Percentiles rank a stretch among this genome's conserved stretches.
Evolutionary conservation across 2,329 filamentous ascomycete species (phyloP).

Genomic region (Helminthosporium solani): DNA sequence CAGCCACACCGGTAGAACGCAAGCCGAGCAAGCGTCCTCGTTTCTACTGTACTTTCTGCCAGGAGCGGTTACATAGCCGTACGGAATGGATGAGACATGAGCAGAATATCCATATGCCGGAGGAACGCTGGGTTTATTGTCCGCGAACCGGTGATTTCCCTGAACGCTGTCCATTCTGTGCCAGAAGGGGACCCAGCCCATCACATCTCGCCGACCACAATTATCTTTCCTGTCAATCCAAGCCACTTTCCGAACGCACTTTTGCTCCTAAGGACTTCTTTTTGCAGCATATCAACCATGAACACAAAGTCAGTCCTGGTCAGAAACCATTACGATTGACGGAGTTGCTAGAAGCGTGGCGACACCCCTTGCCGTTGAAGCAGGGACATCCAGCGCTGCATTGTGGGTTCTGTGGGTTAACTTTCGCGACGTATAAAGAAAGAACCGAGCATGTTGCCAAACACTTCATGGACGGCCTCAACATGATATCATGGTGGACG

Average conservation of each 20-base stretch:
- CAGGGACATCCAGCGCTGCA: constrained; percentile 23
- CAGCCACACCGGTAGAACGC: constrained; percentile 4
- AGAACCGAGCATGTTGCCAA: constrained; percentile 27
- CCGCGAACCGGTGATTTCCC: constrained; percentile 39
- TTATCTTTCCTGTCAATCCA: constrained; percentile 59
- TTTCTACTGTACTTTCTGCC: constrained; percentile 31
- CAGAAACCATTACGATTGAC: constrained; percentile 44
- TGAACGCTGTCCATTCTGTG: constrained; percentile 52
- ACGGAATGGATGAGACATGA: constrained; percentile 64
- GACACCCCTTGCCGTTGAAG: constrained; percentile 17
- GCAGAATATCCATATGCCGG: constrained; percentile 59
- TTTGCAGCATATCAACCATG: constrained; percentile 51
- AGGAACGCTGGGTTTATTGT: constrained; percentile 27
- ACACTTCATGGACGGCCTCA: constrained; percentile 26
- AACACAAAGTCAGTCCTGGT: constrained; percentile 44
- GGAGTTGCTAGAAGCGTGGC: constrained; percentile 25
- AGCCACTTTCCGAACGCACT: constrained; percentile 54
- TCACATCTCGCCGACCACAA: constrained; percentile 55
- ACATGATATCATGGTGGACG: constrained; percentile 32
- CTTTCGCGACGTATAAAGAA: constrained; percentile 22
- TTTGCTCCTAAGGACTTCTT: constrained; percentile 55
- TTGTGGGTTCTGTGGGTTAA: constrained; percentile 30
- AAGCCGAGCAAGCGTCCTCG: constrained; percentile 16
- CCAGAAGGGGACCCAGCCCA: constrained; percentile 45
- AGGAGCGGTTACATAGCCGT: constrained; percentile 41